Evolutionary conservation across 2,329 filamentous ascomycete species (phyloP).

Genomic region (Neocatenulostroma microsporum): DNA sequence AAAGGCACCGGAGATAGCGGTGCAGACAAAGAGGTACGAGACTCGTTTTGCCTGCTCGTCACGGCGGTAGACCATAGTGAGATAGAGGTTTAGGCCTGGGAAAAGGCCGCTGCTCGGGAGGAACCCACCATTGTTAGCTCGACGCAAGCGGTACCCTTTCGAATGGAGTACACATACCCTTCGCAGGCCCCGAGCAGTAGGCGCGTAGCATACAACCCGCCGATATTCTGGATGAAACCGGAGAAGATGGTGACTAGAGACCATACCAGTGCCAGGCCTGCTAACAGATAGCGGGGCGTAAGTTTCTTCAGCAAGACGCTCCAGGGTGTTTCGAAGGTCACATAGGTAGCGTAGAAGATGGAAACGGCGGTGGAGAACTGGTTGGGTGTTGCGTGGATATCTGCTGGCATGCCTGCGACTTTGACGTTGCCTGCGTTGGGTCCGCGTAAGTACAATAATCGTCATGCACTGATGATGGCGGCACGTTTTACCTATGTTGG

Average conservation of each 20-base stretch:
- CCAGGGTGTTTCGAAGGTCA: constrained; percentile 39
- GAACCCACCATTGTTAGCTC: too few relatives aligned
- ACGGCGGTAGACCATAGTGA: constrained; percentile 28
- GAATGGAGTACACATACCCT: too few relatives aligned
- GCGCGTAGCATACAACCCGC: constrained; percentile 41
- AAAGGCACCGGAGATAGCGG: constrained; percentile 30
- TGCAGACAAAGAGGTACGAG: constrained; percentile 30
- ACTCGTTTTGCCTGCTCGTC: constrained; percentile 27
- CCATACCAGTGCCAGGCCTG: too few relatives aligned
- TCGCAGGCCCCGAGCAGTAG: constrained; percentile 41
- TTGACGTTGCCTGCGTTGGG: constrained; percentile 6
- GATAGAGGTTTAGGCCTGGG: too few relatives aligned
- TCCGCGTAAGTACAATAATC: too few relatives aligned
- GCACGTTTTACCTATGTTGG: too few relatives aligned
- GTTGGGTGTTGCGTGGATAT: constrained; percentile 41
- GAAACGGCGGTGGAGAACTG: constrained; percentile 59
- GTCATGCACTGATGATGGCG: too few relatives aligned
- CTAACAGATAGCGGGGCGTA: constrained; percentile 39
- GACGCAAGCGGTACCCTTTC: too few relatives aligned
- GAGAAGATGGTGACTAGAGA: constrained; percentile 26
- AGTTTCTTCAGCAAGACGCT: constrained; percentile 39
- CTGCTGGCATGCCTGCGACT: constrained; percentile 19
- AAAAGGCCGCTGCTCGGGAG: constrained; percentile 48
- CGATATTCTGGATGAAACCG: constrained; percentile 44
- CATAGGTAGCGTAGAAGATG: constrained; percentile 53